phyloP scores from a whole-genome alignment of 441 rosid species.

The Oxalis stricta region DNA sequence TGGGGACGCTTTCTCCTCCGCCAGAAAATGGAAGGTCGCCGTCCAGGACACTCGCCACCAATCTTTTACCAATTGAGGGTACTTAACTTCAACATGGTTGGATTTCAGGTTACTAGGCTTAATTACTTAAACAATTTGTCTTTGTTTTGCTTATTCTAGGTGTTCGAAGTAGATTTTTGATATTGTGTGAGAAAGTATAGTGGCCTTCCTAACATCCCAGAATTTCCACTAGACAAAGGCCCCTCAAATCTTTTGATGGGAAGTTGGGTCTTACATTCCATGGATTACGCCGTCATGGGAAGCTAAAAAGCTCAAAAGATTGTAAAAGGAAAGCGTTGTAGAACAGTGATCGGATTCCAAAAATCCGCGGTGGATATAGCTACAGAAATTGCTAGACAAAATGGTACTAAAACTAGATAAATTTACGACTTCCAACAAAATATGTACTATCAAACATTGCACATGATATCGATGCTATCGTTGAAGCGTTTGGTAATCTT shows the following conservation, averaged over 20 bases:
- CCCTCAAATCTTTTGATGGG: slow-evolving; percentile 27
- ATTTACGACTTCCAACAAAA: too few species aligned
- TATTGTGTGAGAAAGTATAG: slow-evolving; percentile 32
- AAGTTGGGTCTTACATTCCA: slow-evolving; percentile 26
- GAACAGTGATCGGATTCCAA: slow-evolving; percentile 27
- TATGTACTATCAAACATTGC: too few species aligned
- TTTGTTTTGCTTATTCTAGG: slow-evolving; percentile 8
- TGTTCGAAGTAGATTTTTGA: slow-evolving; percentile 22
- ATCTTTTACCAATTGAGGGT: slow-evolving; percentile 10
- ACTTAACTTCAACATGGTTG: neutral
- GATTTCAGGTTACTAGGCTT: neutral
- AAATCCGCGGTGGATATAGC: slow-evolving; percentile 36
- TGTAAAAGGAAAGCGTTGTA: slow-evolving; percentile 17
- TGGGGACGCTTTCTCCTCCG: slow-evolving; percentile 11
- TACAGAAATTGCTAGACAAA: slow-evolving; percentile 19
- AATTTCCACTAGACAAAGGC: slow-evolving; percentile 20
- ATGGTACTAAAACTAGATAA: slow-evolving; percentile 21
- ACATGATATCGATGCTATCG: too few species aligned
- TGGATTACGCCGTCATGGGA: slow-evolving; percentile 29
- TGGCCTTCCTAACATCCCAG: slow-evolving; percentile 23
- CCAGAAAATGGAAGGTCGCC: slow-evolving; percentile 17
- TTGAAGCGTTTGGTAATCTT: too few species aligned
- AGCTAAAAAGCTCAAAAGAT: slow-evolving; percentile 10
- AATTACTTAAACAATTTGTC: neutral
- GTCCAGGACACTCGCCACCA: slow-evolving; percentile 7